Conservation (phyloP, 768 basidiomycete species). For the Termitomyces sp. region DNA sequence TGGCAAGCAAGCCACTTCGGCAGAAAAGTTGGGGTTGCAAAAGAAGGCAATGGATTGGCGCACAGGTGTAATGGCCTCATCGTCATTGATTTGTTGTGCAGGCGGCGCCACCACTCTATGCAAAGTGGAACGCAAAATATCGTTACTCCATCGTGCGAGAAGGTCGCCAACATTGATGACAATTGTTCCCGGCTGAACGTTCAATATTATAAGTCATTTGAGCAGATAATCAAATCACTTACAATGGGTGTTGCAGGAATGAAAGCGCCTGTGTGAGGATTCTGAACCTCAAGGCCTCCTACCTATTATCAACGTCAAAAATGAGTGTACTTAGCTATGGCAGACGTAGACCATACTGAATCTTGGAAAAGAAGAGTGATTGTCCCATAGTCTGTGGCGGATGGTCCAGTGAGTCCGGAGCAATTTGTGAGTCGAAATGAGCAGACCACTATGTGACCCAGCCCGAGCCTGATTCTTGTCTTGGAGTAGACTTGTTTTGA, state of each 20-base stretch:
- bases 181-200: constrained; percentile 64
- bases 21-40: constrained; percentile 73
- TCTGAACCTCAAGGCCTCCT: constrained; percentile 78
- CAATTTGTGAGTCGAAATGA: background rate
- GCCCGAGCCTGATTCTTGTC: constrained; percentile 72
- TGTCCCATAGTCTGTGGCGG: constrained; percentile 67
- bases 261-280: constrained; percentile 69
- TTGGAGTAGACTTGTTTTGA: constrained; percentile 51
- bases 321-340: background rate
- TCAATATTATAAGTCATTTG: background rate
- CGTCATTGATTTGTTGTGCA: constrained; percentile 38
- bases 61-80: constrained; percentile 51
- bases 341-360: constrained; percentile 29
- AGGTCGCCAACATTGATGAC: constrained; percentile 83
- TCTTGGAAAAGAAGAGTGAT: constrained; percentile 81
- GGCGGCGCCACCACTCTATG: constrained; percentile 80
- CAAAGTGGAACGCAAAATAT: constrained; percentile 70
- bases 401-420: background rate
- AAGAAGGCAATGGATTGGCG: constrained; percentile 86
- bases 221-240: constrained; percentile 19
- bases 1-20: constrained; percentile 67
- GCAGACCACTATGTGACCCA: constrained; percentile 70
- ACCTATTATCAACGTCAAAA: constrained; percentile 34
- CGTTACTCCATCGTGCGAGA: constrained; percentile 80
- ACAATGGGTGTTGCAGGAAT: constrained; percentile 76